Conservation (phyloP, 805 yeast species). For the Candida verbasci region DNA sequence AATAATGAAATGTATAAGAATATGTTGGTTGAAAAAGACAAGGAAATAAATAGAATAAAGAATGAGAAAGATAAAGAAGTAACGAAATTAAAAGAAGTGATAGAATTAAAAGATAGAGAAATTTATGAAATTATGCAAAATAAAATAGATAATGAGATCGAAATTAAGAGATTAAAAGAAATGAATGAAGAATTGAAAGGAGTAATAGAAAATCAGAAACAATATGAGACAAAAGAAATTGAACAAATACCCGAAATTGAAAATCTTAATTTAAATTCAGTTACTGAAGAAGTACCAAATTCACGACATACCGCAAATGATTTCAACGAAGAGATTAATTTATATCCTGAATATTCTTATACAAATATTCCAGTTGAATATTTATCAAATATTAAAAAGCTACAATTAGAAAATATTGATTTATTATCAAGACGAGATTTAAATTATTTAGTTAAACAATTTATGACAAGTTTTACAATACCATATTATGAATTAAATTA, state of each 20-base stretch:
- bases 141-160: not conserved
- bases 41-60: not conserved
- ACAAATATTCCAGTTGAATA: not conserved
- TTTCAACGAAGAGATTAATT: not conserved
- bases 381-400: not conserved
- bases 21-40: not conserved
- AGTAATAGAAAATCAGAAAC: not conserved
- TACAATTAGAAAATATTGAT: conserved; percentile 15
- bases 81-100: not conserved
- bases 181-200: not conserved
- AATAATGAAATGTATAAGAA: conserved; percentile 1
- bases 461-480: conserved; percentile 31
- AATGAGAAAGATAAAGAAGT: not conserved
- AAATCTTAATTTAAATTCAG: not conserved
- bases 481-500: conserved; percentile 19
- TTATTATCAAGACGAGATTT: conserved; percentile 21
- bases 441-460: conserved; percentile 27
- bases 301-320: too few species aligned
- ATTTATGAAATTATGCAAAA: not conserved
- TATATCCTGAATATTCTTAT: not conserved
- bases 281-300: not conserved
- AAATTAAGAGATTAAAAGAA: too few species aligned
- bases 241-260: not conserved
- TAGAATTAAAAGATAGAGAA: not conserved
- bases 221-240: not conserved